phyloP scores from a whole-genome alignment of 306 rosid species.

The Quillaja saponaria region DNA sequence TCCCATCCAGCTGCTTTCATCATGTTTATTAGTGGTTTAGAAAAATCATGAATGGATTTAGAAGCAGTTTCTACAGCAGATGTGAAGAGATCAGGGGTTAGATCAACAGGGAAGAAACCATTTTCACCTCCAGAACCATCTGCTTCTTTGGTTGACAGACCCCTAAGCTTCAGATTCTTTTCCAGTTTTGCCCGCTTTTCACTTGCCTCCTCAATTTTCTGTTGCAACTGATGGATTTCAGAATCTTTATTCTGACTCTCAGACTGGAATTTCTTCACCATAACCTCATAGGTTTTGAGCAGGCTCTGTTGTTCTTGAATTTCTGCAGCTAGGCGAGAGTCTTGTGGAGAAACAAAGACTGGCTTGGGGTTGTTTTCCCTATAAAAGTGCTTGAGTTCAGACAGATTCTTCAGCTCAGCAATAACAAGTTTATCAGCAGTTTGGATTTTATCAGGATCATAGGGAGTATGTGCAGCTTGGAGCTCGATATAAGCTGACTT shows the following conservation, averaged over 20 bases:
- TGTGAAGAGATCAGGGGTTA: slow-evolving; percentile 84
- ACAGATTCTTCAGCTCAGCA: slow-evolving; percentile 83
- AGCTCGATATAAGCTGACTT: slow-evolving; percentile 95
- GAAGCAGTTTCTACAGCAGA: slow-evolving; percentile 78
- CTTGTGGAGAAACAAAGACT: slow-evolving; percentile 87
- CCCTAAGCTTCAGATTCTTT: slow-evolving; percentile 94
- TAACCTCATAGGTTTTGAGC: slow-evolving; percentile 94
- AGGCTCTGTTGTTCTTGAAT: slow-evolving; percentile 98
- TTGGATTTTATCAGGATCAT: slow-evolving; percentile 95
- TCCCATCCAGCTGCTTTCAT: slow-evolving; percentile 99
- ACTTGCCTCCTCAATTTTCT: slow-evolving; percentile 92
- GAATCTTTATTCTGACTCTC: slow-evolving; percentile 97
- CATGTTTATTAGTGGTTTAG: slow-evolving; percentile 98
- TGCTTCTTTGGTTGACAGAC: slow-evolving; percentile 83
- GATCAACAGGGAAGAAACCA: slow-evolving; percentile 72
- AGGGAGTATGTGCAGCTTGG: slow-evolving; percentile 98
- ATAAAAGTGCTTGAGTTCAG: slow-evolving; percentile 95
- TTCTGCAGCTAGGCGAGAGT: slow-evolving; percentile 98
- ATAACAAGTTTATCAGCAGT: slow-evolving; percentile 89
- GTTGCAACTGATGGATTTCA: slow-evolving; percentile 84
- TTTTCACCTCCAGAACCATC: slow-evolving; percentile 57
- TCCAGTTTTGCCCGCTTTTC: slow-evolving; percentile 79
- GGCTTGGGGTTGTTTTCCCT: slow-evolving; percentile 97
- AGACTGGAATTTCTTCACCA: slow-evolving; percentile 99
- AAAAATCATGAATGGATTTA: slow-evolving; percentile 92